phyloP scores from a whole-genome alignment of 306 rosid genomes.

The Cicer judaicum region DNA sequence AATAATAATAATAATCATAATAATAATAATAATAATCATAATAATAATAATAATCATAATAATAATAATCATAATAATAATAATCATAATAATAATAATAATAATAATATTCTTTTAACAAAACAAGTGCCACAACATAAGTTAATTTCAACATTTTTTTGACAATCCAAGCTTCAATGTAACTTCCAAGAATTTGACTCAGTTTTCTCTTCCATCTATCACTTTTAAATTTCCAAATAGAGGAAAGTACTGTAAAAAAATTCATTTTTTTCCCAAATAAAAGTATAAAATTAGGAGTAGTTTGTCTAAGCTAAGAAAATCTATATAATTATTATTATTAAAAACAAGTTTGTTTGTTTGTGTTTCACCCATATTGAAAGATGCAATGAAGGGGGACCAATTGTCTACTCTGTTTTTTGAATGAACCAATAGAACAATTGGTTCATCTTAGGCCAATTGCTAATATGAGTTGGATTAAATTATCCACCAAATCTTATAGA shows the following conservation, averaged over 20 bases:
- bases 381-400: background rate
- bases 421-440: no score
- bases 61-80: no score
- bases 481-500: no score
- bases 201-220: background rate
- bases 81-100: background rate
- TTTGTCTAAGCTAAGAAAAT: background rate
- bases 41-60: no score
- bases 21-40: no score
- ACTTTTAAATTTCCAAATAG: conserved; percentile 1
- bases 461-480: no score
- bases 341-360: background rate
- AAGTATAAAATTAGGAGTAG: background rate
- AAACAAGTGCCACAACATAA: background rate
- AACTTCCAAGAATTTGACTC: background rate
- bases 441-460: no score
- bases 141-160: background rate
- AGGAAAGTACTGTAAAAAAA: background rate
- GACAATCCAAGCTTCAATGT: background rate
- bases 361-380: background rate
- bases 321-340: background rate
- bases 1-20: no score
- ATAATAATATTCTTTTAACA: background rate
- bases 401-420: background rate
- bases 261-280: background rate